Base-by-base conservation (phyloP, 352 stramenopile species). In the Thraustochytrium aureum region DNA sequence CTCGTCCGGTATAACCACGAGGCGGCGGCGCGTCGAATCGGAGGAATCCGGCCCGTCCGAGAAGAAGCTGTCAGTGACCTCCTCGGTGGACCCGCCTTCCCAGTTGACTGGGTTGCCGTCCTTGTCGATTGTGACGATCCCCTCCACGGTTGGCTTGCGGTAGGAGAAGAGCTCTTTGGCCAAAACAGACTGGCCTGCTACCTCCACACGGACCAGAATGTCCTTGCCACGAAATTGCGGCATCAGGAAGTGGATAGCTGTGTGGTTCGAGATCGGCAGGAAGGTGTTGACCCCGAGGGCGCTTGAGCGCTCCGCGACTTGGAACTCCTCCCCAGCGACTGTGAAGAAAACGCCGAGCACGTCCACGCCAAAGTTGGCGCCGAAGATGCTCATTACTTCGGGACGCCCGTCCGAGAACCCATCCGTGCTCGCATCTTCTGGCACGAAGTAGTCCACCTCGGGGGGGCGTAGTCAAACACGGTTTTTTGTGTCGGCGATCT, bases 291-390 rank as follows among this genome's bases (percentile, higher is more conserved):
- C 26, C 38, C n/a, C 38, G 50, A 35, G 69, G 17, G 10, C 61
- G 38, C 38, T 20, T 22, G 47, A 56, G 17, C 47, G 47, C 17
- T 26, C 52, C 37, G 45, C 69, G 17, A 56, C 69, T 20, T 67
- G 22, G 37, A 56, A n/a, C 39, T 73, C 69, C n/a, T 42, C 14
- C n/a, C 26, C 17, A 4, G 39, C 39, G 12, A 50, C 10, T 10
- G 42, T 43, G n/a, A 67, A 72, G 41, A 22, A 32, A 32, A 79
- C 69, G 22, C 35, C 14, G 20, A 79, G 69, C 5, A 56, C 52
- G 26, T 79, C 69, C 6, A 79, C 42, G 32, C 69, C 69, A 79
- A 79, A 79, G 38, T 79, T 79, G 56, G 37, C 22, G n/a, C 69
- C 69, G n/a, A 26, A 14, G 30, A 79, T 79, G 37, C 39, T 50